Base-by-base conservation (phyloP, 2,329 filamentous ascomycete genomes). In the Ceratocystis diversiconidia region DNA sequence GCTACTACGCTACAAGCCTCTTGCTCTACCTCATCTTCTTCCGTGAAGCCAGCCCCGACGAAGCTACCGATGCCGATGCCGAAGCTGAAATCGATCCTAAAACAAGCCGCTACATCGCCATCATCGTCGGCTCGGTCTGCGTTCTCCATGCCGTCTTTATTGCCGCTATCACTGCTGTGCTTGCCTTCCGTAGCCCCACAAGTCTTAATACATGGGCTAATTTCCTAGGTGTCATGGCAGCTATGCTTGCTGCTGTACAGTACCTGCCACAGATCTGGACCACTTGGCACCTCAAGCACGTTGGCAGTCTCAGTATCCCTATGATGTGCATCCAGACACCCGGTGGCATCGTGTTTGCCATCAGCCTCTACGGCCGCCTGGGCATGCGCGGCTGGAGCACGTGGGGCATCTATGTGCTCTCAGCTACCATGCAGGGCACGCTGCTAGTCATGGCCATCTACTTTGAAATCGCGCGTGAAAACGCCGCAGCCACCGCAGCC, bases 251-350 rank as follows among this genome's bases (percentile, higher is more conserved):
- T 0, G 87, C 84, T 0, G 82, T 97, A 25, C 94, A 99, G 76
- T 99, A 97, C 75, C 79, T 99, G 17, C 94, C 94, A 0, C 94
- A 99, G 76, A 95, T 99, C 69, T 91, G 86, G 77, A 96, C 89
- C 63, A 99, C 94, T 0, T 95, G 89, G 76, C 82, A 80, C 63
- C 79, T 96, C 66, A 88, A 92, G 73, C 87, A 92, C 71, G 88
- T 95, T 1, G 91, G 91, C 65, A 96, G 91, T 73, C 77, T 99
- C 71, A 96, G 90, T 72, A 94, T 99, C 66, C 87, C 90, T 3
- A 97, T 96, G 88, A 97, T 99, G 92, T 88, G 89, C 73, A 96
- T 99, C 43, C 94, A 99, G 75, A 96, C 92, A 0, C 94, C 94
- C 0, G 94, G 94, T 0, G 91, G 90, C 67, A 86, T 96, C 70